Evolutionary conservation across 176 grass and related monocot genomes (phyloP), one percentile per base, ranked within the genome.

Genomic region (Tillandsia leiboldiana): DNA sequence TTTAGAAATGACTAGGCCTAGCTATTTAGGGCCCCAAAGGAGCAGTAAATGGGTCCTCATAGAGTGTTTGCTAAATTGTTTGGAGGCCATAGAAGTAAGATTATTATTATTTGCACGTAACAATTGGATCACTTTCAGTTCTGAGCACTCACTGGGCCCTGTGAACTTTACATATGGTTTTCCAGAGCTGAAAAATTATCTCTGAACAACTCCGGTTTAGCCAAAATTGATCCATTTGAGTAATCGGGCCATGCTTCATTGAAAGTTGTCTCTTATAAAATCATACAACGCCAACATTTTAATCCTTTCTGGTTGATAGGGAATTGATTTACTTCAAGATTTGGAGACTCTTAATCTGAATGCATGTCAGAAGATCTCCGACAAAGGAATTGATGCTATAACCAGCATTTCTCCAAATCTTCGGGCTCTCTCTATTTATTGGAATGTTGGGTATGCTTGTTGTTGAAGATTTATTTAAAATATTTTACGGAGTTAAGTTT

Each of bases 361-460:
- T 67, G 86, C 86, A 17, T 96, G 88, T 71, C 88, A 96, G 67
- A 96, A 89, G 61, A 80, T 96, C 26, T 87, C 88, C 76, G 86
- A 96, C 66, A 84, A 70, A 79, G 92, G 92, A 73, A 91, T 96
- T 81, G 88, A 81, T 84, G 83, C 81, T 62, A 70, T 83, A 69
- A 85, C 83, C 54, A 91, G 70, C 70, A 75, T 84, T 82, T 96
- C 86, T 48, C 76, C 75, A 65, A 89, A 85, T 53, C 78, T 91
- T 27, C 73, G 0, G 10, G 51, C 56, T 52, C 65, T 96, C 47
- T 87, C 86, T 53, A 58, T 96, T 51, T 96, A 96, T 71, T 96
- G 92, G 92, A 91, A 91, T 81, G 86, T 96, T 64, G 81, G 92
- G 92, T 96, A 91, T 63, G 11, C 50, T n/a, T 48, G 27, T 79